Percentiles rank a stretch among this genome's conserved stretches.
These are phyloP conservation scores for Populus nigra DNA, from an alignment of 345 rosid genomes.

Conservation along the genomic window DNA sequence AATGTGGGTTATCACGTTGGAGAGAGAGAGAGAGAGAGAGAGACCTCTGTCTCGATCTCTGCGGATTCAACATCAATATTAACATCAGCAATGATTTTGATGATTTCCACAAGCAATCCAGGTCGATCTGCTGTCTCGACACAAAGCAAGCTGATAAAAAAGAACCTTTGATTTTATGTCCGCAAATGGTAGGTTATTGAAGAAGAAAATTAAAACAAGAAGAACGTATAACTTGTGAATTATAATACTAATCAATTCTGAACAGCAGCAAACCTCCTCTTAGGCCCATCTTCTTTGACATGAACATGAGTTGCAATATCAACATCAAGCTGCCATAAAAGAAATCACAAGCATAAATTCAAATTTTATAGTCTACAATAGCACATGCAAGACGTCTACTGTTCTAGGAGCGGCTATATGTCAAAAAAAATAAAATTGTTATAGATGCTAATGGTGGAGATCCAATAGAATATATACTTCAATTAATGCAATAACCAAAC, in stretches of 20 bases:
- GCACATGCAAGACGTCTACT: background rate
- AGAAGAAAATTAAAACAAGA: background rate
- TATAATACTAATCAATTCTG: background rate
- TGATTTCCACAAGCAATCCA: conserved; percentile 85
- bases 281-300: conserved; percentile 81
- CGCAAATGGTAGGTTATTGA: background rate
- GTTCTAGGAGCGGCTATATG: background rate
- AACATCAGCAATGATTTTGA: conserved; percentile 71
- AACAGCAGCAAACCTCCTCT: conserved; percentile 59
- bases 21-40: conserved; percentile 10
- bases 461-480: background rate
- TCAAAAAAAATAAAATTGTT: background rate
- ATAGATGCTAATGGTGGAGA: background rate
- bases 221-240: background rate
- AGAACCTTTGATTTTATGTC: background rate
- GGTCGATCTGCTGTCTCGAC: conserved; percentile 96
- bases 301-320: conserved; percentile 75
- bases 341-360: conserved; percentile 2
- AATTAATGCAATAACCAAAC: background rate
- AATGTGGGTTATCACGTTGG: background rate
- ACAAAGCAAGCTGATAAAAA: conserved; percentile 62
- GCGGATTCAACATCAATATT: conserved; percentile 89
- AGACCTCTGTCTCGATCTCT: conserved; percentile 91
- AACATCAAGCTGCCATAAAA: conserved; percentile 71
- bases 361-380: background rate